These are phyloP conservation scores for Brassica rapa DNA, from an alignment of 345 rosid species.

Conservation along the genomic window DNA sequence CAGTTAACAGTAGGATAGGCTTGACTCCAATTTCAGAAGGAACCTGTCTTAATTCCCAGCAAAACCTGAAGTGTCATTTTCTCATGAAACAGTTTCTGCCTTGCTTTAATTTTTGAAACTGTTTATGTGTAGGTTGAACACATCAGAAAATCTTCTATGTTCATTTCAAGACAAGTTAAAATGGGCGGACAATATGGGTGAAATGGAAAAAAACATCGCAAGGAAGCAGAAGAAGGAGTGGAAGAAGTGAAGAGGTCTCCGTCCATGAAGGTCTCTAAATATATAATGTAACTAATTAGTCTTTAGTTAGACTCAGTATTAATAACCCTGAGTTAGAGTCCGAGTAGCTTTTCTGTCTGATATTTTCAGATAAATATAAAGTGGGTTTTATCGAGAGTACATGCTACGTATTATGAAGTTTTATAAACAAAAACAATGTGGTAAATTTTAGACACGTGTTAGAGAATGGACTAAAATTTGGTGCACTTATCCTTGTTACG, in stretches of 20 bases:
- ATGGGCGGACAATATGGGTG: constrained; percentile 99
- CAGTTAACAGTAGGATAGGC: too few species aligned
- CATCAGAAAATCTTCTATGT: constrained; percentile 80
- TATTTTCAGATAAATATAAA: not conserved
- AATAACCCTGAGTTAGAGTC: constrained; percentile 13
- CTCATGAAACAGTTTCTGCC: not conserved
- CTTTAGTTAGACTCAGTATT: not conserved
- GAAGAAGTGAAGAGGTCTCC: constrained; percentile 88
- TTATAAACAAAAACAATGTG: not conserved
- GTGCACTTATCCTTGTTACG: not conserved
- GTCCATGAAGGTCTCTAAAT: constrained; percentile 63
- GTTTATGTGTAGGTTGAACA: constrained; percentile 60
- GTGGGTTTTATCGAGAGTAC: constrained; percentile 3
- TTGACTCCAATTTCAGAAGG: too few species aligned
- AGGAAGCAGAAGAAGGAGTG: constrained; percentile 78
- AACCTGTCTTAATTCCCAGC: too few species aligned
- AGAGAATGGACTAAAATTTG: not conserved
- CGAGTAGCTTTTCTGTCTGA: not conserved
- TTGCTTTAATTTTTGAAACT: not conserved
- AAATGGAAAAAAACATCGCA: constrained; percentile 73
- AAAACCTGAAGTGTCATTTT: not conserved
- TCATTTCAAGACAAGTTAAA: constrained; percentile 95
- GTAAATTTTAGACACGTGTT: not conserved
- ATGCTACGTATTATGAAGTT: not conserved
- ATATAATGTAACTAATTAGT: constrained; percentile 7